Percentiles rank a stretch among this genome's conserved stretches.
Evolutionary conservation across 2,329 filamentous ascomycete genomes (phyloP).

Genomic region (Beauveria sp.): DNA sequence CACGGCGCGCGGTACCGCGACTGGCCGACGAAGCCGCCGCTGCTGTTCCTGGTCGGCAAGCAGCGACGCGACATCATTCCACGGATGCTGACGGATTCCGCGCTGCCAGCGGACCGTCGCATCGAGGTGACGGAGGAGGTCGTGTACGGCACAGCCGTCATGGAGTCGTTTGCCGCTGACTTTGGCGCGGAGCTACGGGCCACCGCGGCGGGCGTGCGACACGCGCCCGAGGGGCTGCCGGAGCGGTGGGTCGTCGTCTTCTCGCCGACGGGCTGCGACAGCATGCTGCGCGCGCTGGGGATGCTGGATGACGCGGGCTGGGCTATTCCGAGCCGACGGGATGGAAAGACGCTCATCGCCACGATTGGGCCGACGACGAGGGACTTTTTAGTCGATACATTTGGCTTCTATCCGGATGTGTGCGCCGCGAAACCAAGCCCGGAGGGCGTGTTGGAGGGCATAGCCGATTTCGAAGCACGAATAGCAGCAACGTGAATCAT

Average conservation of each 20-base stretch:
- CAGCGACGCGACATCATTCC: slow-evolving; percentile 86
- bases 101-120: slow-evolving; percentile 38
- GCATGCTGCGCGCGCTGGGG: slow-evolving; percentile 47
- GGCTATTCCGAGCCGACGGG: slow-evolving; percentile 21
- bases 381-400: slow-evolving; percentile 58
- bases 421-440: slow-evolving; percentile 77
- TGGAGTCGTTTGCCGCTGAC: slow-evolving; percentile 65
- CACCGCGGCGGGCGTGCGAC: not conserved
- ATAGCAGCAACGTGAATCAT: not conserved
- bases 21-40: slow-evolving; percentile 43
- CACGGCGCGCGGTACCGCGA: slow-evolving; percentile 51
- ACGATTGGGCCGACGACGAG: slow-evolving; percentile 93
- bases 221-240: slow-evolving; percentile 25
- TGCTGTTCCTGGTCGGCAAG: slow-evolving; percentile 87
- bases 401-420: slow-evolving; percentile 65
- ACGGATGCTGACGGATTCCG: slow-evolving; percentile 58
- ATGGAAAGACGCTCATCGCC: slow-evolving; percentile 55
- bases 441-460: slow-evolving; percentile 65
- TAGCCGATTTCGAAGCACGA: slow-evolving; percentile 32
- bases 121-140: slow-evolving; percentile 71
- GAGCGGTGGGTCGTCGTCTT: slow-evolving; percentile 70
- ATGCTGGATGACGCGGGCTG: slow-evolving; percentile 41
- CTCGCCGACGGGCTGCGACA: slow-evolving; percentile 57
- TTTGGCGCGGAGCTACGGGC: slow-evolving; percentile 45
- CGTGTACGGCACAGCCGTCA: slow-evolving; percentile 80